Percentiles rank a stretch among this genome's conserved stretches.
Conservation (phyloP, 352 stramenopile species). For the Phytopythium delawarense region DNA sequence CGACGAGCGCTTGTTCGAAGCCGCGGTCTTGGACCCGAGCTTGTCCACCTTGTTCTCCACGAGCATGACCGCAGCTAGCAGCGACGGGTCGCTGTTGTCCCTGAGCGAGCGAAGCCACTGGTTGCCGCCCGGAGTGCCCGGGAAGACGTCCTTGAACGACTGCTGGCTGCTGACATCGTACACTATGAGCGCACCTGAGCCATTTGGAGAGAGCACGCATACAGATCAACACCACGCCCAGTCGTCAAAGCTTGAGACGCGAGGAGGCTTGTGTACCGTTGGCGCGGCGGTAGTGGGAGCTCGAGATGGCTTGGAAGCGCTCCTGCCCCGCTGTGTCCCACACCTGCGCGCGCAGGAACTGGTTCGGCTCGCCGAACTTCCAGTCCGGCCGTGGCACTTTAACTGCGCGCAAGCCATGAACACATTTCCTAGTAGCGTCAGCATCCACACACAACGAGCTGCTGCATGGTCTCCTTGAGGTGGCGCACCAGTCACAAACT, state of each 20-base stretch:
- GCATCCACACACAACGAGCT: neutral
- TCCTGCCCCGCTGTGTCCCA: constrained; percentile 74
- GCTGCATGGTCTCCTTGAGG: too few species aligned
- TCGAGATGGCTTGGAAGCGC: constrained; percentile 69
- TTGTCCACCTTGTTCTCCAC: constrained; percentile 77
- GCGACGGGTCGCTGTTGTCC: constrained; percentile 47
- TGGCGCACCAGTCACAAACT: constrained; percentile 52
- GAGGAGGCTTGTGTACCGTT: constrained; percentile 25
- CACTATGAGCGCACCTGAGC: constrained; percentile 53
- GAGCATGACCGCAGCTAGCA: constrained; percentile 59
- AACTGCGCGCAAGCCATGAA: constrained; percentile 16
- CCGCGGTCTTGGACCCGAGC: constrained; percentile 23
- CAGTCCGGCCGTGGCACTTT: constrained; percentile 65
- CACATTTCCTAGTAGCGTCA: neutral
- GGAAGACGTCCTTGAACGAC: constrained; percentile 69
- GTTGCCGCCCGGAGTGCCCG: constrained; percentile 35
- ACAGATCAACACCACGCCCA: neutral
- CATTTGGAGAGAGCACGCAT: neutral
- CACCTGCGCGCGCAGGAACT: constrained; percentile 63
- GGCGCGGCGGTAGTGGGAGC: constrained; percentile 60
- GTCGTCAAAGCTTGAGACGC: neutral
- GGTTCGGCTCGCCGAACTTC: constrained; percentile 63
- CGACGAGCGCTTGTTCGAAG: constrained; percentile 20
- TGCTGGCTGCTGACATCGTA: constrained; percentile 60
- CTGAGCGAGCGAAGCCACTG: constrained; percentile 64